These are phyloP conservation scores for Dissophora ornata DNA, from an alignment of 192 early-diverging fungal species.

Conservation along the genomic window DNA sequence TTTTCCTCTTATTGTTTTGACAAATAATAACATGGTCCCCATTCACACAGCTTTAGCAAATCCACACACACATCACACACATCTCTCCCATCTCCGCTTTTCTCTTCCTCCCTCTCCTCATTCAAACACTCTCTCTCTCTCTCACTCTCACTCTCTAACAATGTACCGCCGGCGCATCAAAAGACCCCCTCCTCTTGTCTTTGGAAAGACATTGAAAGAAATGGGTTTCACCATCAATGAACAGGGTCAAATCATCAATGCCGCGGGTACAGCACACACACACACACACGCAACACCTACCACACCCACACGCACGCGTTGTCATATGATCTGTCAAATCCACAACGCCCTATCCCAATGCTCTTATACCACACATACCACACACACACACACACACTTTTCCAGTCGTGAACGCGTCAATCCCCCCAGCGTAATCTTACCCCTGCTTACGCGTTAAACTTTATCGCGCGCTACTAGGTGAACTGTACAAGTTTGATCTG, in stretches of 20 bases:
- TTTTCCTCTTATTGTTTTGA: too few species aligned
- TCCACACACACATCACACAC: too few species aligned
- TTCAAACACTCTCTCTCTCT: not conserved
- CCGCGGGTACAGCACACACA: slow-evolving; percentile 1
- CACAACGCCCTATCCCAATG: not conserved
- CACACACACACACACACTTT: too few species aligned
- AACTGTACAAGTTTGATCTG: slow-evolving; percentile 29
- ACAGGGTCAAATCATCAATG: slow-evolving; percentile 9
- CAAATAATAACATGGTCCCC: too few species aligned
- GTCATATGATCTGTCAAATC: too few species aligned
- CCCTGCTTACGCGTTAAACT: too few species aligned
- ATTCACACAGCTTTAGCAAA: too few species aligned
- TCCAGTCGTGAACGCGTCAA: too few species aligned
- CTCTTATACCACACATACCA: too few species aligned
- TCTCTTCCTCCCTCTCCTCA: not conserved
- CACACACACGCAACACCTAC: not conserved
- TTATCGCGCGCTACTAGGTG: slow-evolving; percentile 7
- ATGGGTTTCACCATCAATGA: slow-evolving; percentile 26
- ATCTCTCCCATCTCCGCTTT: too few species aligned
- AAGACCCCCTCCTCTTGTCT: slow-evolving; percentile 16
- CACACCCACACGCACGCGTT: not conserved
- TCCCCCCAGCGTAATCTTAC: too few species aligned
- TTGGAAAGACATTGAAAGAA: slow-evolving; percentile 23
- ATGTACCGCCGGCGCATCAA: slow-evolving; percentile 42
- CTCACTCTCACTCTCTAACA: not conserved